These are phyloP conservation scores for Candida dubliniensis DNA, from an alignment of 1,139 yeast species.

Conservation along the genomic window DNA sequence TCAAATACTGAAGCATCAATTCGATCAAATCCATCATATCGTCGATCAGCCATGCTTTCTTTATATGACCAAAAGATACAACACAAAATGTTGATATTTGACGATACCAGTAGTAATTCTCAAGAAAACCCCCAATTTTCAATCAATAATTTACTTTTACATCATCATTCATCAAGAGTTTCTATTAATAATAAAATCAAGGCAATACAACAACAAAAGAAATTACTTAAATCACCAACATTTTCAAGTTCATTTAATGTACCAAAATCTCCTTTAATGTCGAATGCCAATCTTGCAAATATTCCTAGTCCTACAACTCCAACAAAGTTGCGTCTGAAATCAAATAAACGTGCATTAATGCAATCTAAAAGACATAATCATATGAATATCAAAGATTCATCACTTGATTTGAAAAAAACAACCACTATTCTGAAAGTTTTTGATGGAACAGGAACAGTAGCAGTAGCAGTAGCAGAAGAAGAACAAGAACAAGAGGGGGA, in stretches of 20 bases:
- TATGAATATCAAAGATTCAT: slow-evolving; percentile 44
- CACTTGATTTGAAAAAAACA: slow-evolving; percentile 40
- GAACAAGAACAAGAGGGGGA: slow-evolving; percentile 3
- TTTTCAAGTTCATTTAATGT: slow-evolving; percentile 6
- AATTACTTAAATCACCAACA: slow-evolving; percentile 10
- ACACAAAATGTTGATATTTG: slow-evolving; percentile 38
- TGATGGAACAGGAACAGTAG: too few species aligned
- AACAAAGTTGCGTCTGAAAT: slow-evolving; percentile 3
- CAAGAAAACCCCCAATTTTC: slow-evolving; percentile 43
- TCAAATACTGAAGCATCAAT: slow-evolving; percentile 41
- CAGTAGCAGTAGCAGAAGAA: too few species aligned
- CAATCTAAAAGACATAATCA: slow-evolving; percentile 30
- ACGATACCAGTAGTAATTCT: slow-evolving; percentile 22
- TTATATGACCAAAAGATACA: slow-evolving; percentile 44
- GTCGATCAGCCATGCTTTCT: slow-evolving; percentile 57
- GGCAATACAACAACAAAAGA: slow-evolving; percentile 19
- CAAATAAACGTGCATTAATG: slow-evolving; percentile 2
- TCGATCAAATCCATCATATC: slow-evolving; percentile 50
- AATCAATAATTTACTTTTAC: slow-evolving; percentile 38
- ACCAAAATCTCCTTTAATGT: slow-evolving; percentile 3
- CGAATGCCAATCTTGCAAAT: slow-evolving; percentile 3
- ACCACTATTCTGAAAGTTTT: slow-evolving; percentile 4
- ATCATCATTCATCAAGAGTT: slow-evolving; percentile 42
- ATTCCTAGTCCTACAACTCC: slow-evolving; percentile 3
- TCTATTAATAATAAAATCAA: slow-evolving; percentile 36